These are phyloP conservation scores for Peronospora belbahrii DNA, from an alignment of 352 stramenopile species.

Conservation along the genomic window DNA sequence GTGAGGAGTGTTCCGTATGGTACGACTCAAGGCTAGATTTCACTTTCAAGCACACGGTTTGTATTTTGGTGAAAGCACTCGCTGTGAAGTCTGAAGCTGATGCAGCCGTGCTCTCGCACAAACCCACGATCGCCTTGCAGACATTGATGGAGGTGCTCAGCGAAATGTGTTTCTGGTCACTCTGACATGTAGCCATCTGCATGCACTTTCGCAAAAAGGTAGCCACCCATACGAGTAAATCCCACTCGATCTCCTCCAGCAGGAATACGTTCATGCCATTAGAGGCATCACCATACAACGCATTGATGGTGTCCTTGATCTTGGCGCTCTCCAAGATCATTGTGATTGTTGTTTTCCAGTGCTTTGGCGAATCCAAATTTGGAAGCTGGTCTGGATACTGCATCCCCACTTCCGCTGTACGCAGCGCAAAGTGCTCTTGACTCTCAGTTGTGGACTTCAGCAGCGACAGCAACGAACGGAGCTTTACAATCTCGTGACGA, in stretches of 20 bases:
- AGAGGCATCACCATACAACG: slow-evolving; percentile 52
- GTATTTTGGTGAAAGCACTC: slow-evolving; percentile 50
- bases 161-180: slow-evolving; percentile 70
- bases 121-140: slow-evolving; percentile 69
- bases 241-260: slow-evolving; percentile 73
- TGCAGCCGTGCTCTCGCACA: slow-evolving; percentile 61
- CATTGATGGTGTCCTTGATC: slow-evolving; percentile 67
- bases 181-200: slow-evolving; percentile 72
- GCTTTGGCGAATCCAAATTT: slow-evolving; percentile 63
- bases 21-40: slow-evolving; percentile 62
- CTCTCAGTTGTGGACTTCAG: slow-evolving; percentile 64
- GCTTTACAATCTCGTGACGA: slow-evolving; percentile 63
- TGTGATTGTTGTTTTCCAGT: slow-evolving; percentile 54
- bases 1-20: slow-evolving; percentile 57
- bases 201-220: slow-evolving; percentile 74
- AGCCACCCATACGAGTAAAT: slow-evolving; percentile 60
- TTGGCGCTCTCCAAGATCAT: slow-evolving; percentile 78
- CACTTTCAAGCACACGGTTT: slow-evolving; percentile 68
- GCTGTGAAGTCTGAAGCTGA: slow-evolving; percentile 52
- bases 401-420: slow-evolving; percentile 58
- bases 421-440: slow-evolving; percentile 65
- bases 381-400: slow-evolving; percentile 55
- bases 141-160: slow-evolving; percentile 75
- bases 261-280: slow-evolving; percentile 72
- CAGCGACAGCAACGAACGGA: slow-evolving; percentile 61